These are phyloP conservation scores for Hypoxylon sp. DNA, from an alignment of 2,329 filamentous ascomycete species.

Conservation along the genomic window DNA sequence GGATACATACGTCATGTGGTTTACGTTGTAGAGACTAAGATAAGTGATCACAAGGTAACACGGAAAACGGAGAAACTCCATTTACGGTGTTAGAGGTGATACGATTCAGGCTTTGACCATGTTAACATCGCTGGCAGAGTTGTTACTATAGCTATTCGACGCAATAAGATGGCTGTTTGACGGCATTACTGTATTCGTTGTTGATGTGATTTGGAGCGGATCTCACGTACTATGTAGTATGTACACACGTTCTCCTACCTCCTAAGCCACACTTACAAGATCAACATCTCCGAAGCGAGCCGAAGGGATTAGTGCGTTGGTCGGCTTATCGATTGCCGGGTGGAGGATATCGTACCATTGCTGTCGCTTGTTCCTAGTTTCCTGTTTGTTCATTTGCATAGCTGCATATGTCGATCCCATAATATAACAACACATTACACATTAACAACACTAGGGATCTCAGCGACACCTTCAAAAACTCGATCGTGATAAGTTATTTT, in stretches of 20 bases:
- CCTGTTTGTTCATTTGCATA: neutral
- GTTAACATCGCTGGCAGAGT: neutral
- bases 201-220: constrained; percentile 5
- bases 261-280: constrained; percentile 9
- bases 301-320: constrained; percentile 18
- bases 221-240: too few species aligned
- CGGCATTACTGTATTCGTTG: constrained; percentile 11
- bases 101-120: constrained; percentile 18
- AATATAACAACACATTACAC: too few species aligned
- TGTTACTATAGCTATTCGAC: constrained; percentile 3
- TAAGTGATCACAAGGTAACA: constrained; percentile 22
- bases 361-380: constrained; percentile 14
- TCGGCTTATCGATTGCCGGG: neutral
- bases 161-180: too few species aligned
- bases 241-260: constrained; percentile 4
- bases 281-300: constrained; percentile 30
- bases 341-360: constrained; percentile 16
- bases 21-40: constrained; percentile 16
- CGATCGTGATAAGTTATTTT: too few species aligned
- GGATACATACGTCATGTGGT: constrained; percentile 34
- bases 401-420: too few species aligned
- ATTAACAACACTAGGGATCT: too few species aligned
- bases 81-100: constrained; percentile 3
- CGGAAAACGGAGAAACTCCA: constrained; percentile 15
- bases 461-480: too few species aligned